phyloP scores from a whole-genome alignment of 805 yeast species.

The Saturnispora saitoi region DNA sequence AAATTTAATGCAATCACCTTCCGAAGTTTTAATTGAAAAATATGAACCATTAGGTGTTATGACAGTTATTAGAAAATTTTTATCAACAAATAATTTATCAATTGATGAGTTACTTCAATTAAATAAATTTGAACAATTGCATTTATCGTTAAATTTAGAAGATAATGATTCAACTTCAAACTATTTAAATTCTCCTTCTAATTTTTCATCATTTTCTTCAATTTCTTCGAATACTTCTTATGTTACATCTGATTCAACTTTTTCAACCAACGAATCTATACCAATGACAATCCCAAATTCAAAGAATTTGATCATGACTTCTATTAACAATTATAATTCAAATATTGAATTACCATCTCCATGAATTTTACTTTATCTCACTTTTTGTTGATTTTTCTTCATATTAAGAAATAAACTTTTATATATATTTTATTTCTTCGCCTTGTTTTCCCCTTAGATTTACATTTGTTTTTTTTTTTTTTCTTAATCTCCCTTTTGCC shows the following conservation, averaged over 20 bases:
- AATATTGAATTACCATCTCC: background rate
- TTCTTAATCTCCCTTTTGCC: background rate
- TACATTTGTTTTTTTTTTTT: background rate
- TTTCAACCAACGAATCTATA: background rate
- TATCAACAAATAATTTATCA: slow-evolving; percentile 4
- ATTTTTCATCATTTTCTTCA: slow-evolving; percentile 27
- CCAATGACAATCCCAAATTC: background rate
- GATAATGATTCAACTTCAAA: slow-evolving; percentile 12
- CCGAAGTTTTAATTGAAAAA: slow-evolving; percentile 45
- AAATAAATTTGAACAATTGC: background rate
- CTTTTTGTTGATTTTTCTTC: background rate
- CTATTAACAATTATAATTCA: background rate
- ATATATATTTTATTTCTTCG: background rate
- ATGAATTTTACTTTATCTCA: background rate
- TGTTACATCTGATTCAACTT: slow-evolving; percentile 15
- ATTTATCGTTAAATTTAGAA: slow-evolving; percentile 10
- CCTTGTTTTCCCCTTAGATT: background rate
- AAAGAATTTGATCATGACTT: background rate
- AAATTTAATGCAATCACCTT: slow-evolving; percentile 35
- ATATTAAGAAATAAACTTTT: background rate
- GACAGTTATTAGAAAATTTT: slow-evolving; percentile 32
- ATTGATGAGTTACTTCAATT: background rate
- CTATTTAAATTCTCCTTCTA: slow-evolving; percentile 27
- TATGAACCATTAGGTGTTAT: slow-evolving; percentile 45
- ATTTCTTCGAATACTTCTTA: slow-evolving; percentile 26